Base-by-base conservation (phyloP, 2,329 filamentous ascomycete genomes). In the Exophiala bonariae region DNA sequence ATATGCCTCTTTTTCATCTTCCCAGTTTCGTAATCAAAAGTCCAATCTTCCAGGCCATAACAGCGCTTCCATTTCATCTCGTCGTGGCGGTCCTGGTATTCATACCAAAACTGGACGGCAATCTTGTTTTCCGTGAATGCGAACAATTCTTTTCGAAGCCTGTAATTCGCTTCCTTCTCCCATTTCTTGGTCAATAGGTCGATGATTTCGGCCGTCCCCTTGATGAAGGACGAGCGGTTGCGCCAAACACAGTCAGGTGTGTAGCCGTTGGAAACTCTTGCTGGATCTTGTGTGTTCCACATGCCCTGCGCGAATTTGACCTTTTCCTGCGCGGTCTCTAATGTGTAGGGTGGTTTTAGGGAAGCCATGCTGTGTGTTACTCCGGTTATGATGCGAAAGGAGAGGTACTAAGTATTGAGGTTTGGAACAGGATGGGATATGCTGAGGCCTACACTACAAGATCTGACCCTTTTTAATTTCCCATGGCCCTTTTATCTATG, bases 61-160 rank as follows among this genome's bases (percentile, higher is more conserved):
- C 86, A 90, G n/a, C 88, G 77, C 77, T 86, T 91, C 89, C 89
- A 95, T 64, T 88, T 66, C 68, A 72, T 65, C 9, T 60, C 82
- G 30, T 86, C 84, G 2, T 75, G 59, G 6, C 69, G 68, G 60
- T 92, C 87, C 54, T 82, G 78, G 69, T 82, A 91, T 66, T 95
- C 86, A 61, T 92, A 95, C 89, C 89, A 95, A 65, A 93, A 95
- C 63, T 95, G 88, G 17, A 95, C 89, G 1, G 89, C 89, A 55
- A 91, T 92, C 81, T 86, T 66, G 37, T 58, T 47, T 18, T 52
- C 52, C 28, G 44, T 56, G 28, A 54, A 42, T n/a, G 46, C 37
- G 35, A 95, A 95, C 1, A 95, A 72, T 63, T 95, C 89, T 66
- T 95, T 95, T 44, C 89, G 79, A 44, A 95, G 74, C 0, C 78